Conservation (phyloP, 2,329 filamentous ascomycete genomes). For the Phoma sp. region DNA sequence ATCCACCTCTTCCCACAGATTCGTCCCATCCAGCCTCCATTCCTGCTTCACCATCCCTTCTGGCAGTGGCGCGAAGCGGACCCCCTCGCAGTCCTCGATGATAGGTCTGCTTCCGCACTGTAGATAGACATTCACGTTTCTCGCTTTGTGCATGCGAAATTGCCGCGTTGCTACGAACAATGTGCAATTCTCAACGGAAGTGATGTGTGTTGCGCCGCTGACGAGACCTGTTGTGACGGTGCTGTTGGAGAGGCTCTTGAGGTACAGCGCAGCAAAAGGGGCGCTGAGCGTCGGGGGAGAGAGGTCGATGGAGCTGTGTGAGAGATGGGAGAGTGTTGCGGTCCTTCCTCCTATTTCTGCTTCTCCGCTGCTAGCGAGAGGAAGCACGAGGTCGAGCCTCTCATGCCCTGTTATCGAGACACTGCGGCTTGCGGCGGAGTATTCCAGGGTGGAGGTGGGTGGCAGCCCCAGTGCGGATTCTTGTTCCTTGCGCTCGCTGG, state of each 20-base stretch:
- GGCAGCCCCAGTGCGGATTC: slow-evolving; percentile 7
- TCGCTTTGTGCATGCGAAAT: slow-evolving; percentile 89
- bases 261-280: slow-evolving; percentile 69
- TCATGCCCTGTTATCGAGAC: slow-evolving; percentile 65
- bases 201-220: slow-evolving; percentile 82
- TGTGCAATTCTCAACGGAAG: slow-evolving; percentile 72
- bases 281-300: slow-evolving; percentile 64
- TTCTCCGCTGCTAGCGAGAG: slow-evolving; percentile 60
- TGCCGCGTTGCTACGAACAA: slow-evolving; percentile 78
- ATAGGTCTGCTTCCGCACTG: slow-evolving; percentile 84
- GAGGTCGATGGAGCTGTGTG: slow-evolving; percentile 79
- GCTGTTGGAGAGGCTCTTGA: slow-evolving; percentile 73
- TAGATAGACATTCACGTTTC: slow-evolving; percentile 81
- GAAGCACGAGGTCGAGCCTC: slow-evolving; percentile 71
- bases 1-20: slow-evolving; percentile 89
- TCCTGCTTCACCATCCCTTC: slow-evolving; percentile 33
- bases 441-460: slow-evolving; percentile 7
- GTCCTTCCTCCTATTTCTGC: slow-evolving; percentile 47
- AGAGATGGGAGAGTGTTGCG: slow-evolving; percentile 72
- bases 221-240: slow-evolving; percentile 81
- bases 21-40: slow-evolving; percentile 45
- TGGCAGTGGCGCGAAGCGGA: slow-evolving; percentile 82
- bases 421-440: slow-evolving; percentile 35
- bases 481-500: slow-evolving; percentile 42
- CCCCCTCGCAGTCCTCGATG: slow-evolving; percentile 82